phyloP scores from a whole-genome alignment of 78 protist genomes.

The Monocercomonoides exilis region DNA sequence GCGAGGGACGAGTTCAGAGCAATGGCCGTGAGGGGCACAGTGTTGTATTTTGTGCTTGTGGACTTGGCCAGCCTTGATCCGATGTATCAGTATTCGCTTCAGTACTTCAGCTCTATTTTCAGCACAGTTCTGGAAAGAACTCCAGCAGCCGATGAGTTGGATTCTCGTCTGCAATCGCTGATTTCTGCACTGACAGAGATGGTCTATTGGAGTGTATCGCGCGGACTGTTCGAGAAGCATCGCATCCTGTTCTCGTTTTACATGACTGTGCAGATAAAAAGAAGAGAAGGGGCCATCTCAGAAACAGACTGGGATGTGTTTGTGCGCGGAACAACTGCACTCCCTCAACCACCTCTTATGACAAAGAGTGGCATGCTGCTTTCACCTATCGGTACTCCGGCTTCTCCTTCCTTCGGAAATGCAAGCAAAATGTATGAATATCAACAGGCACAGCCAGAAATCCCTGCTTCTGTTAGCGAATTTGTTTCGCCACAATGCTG shows the following conservation, averaged over 20 bases:
- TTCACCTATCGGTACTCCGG: no score
- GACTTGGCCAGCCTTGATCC: conserved; percentile 60
- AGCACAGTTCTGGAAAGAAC: not conserved
- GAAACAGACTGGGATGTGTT: conserved; percentile 15
- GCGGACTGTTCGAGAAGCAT: conserved; percentile 71
- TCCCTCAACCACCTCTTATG: no score
- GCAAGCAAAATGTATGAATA: no score
- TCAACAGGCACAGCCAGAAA: no score
- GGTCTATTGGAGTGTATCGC: conserved; percentile 49
- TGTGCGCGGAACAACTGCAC: no score
- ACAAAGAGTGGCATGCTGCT: no score
- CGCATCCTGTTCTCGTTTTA: conserved; percentile 73
- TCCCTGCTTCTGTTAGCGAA: no score
- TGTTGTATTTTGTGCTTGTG: conserved; percentile 64
- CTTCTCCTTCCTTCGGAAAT: no score
- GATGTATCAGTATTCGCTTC: no score
- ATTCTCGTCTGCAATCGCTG: not conserved
- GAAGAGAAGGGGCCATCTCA: not conserved
- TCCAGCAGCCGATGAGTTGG: not conserved
- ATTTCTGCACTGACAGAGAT: conserved; percentile 18
- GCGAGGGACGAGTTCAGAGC: conserved; percentile 57
- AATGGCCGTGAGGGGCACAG: conserved; percentile 62
- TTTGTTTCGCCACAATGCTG: no score
- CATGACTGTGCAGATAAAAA: conserved; percentile 47
- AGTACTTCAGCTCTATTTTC: conserved; percentile 43